A percentile compares a stretch with the other conserved stretches of the same genome.
These are phyloP conservation scores for Asterophora lycoperdoides DNA, from an alignment of 768 basidiomycete genomes.

Conservation along the genomic window DNA sequence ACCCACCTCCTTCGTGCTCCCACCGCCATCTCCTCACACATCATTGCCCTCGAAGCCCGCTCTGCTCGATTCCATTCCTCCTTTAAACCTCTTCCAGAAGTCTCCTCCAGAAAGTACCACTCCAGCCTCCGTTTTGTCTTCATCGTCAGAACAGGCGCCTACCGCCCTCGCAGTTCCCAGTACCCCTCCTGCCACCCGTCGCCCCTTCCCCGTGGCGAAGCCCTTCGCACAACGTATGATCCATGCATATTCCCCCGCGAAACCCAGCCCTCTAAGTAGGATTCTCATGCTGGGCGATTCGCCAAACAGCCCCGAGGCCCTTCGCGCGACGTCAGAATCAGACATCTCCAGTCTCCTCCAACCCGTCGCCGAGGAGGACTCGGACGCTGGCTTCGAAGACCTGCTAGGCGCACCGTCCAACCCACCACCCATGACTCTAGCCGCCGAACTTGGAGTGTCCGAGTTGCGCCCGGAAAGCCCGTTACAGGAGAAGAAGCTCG, in stretches of 20 bases:
- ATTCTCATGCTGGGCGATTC: conserved; percentile 71
- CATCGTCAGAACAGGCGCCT: conserved; percentile 13
- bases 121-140: conserved; percentile 7
- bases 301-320: conserved; percentile 34
- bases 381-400: conserved; percentile 23
- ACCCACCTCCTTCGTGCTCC: conserved; percentile 70
- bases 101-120: conserved; percentile 11
- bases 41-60: conserved; percentile 52
- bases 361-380: conserved; percentile 33
- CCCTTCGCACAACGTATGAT: conserved; percentile 65
- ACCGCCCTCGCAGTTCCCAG: conserved; percentile 21
- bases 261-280: conserved; percentile 76
- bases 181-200: conserved; percentile 32
- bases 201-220: conserved; percentile 68
- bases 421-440: conserved; percentile 28
- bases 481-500: conserved; percentile 45
- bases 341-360: conserved; percentile 24
- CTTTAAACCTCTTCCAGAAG: conserved; percentile 13
- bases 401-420: conserved; percentile 12
- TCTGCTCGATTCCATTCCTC: conserved; percentile 26
- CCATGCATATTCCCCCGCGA: conserved; percentile 78
- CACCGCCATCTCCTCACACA: conserved; percentile 71
- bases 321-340: conserved; percentile 8
- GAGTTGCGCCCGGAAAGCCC: conserved; percentile 49
- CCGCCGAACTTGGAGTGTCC: conserved; percentile 42